Conservation (phyloP, 1,284 basidiomycete species). For the Moesziomyces sp. region DNA sequence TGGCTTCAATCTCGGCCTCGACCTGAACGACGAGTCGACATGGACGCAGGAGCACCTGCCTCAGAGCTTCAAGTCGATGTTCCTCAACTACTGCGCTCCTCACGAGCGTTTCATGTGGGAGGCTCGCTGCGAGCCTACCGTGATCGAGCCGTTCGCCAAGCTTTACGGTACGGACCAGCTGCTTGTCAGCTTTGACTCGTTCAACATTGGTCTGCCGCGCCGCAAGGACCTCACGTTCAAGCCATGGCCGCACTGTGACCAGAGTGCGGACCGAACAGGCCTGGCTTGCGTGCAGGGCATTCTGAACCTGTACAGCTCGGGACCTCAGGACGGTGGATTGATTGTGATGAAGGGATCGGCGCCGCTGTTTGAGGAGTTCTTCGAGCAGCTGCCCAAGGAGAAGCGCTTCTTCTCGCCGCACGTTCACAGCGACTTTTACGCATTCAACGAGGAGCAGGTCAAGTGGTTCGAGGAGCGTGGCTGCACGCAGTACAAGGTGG, state of each 20-base stretch:
- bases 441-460: conserved; percentile 52
- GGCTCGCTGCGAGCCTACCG: conserved; percentile 64
- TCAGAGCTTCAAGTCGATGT: conserved; percentile 53
- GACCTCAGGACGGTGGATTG: conserved; percentile 69
- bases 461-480: conserved; percentile 60
- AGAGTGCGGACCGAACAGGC: conserved; percentile 64
- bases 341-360: conserved; percentile 68
- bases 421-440: conserved; percentile 59
- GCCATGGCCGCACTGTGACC: conserved; percentile 69
- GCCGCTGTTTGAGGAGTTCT: conserved; percentile 67
- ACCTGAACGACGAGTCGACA: conserved; percentile 67
- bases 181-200: conserved; percentile 63
- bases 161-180: conserved; percentile 69
- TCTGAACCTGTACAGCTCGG: conserved; percentile 68
- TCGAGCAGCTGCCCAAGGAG: conserved; percentile 63
- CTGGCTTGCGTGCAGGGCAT: conserved; percentile 70
- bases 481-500: conserved; percentile 57
- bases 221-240: conserved; percentile 23
- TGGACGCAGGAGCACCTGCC: conserved; percentile 67
- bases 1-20: conserved; percentile 67
- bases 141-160: conserved; percentile 67
- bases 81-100: conserved; percentile 61
- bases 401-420: conserved; percentile 34
- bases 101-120: conserved; percentile 69
- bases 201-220: conserved; percentile 13